phyloP scores from a whole-genome alignment of 164 flowering plant species.

The Paratinospora sagittata region DNA sequence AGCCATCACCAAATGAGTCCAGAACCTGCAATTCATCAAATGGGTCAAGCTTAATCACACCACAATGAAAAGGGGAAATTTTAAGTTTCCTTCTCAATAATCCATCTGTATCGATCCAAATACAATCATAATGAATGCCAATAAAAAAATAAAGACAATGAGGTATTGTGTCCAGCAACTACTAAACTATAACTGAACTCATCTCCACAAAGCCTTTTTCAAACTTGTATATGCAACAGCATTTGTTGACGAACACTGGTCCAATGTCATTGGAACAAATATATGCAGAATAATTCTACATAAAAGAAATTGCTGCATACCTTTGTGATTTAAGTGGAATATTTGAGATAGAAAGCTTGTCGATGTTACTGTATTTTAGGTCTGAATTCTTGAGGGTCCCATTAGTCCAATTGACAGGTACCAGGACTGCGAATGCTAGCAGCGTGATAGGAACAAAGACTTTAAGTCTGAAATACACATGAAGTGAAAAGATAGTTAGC shows the following conservation, averaged over 20 bases:
- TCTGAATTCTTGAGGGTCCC: slow-evolving; percentile 35
- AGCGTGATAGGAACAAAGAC: slow-evolving; percentile 67
- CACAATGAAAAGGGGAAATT: neutral
- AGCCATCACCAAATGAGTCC: slow-evolving; percentile 78
- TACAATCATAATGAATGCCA: neutral
- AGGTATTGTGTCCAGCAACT: neutral
- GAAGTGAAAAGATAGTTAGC: slow-evolving; percentile 5
- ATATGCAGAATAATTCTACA: neutral
- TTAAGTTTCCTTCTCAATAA: neutral
- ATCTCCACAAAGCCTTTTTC: too few relatives aligned
- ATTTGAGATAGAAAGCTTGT: slow-evolving; percentile 77
- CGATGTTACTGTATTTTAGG: slow-evolving; percentile 43
- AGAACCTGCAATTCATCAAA: slow-evolving; percentile 49
- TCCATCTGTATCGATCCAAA: neutral
- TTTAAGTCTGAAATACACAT: slow-evolving; percentile 51
- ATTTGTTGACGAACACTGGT: too few relatives aligned
- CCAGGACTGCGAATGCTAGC: slow-evolving; percentile 58
- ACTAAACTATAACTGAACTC: too few relatives aligned
- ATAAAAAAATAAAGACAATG: neutral
- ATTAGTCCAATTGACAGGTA: slow-evolving; percentile 78
- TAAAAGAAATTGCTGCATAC: slow-evolving; percentile 21
- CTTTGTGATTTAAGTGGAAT: slow-evolving; percentile 50
- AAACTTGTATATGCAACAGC: too few relatives aligned
- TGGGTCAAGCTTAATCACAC: neutral
- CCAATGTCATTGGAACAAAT: too few relatives aligned